A percentile compares a stretch with the other conserved stretches of the same genome.
Conservation (phyloP, 2,329 filamentous ascomycete species). For the Aspergillus sclerotialis region DNA sequence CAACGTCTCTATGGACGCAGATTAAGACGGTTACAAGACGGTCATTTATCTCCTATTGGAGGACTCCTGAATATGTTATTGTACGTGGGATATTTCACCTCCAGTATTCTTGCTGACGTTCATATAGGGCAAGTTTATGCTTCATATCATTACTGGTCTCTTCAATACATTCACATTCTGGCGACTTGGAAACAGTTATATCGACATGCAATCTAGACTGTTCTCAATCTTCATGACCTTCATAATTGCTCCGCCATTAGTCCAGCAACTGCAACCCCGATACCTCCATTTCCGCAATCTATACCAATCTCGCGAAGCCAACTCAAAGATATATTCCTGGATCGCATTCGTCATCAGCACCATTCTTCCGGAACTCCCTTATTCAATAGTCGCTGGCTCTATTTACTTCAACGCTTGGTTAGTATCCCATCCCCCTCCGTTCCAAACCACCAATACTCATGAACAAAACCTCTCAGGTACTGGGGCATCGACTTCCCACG, state of each 20-base stretch:
- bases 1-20: conserved; percentile 53
- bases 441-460: not conserved
- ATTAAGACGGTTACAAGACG: conserved; percentile 49
- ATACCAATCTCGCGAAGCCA: conserved; percentile 65
- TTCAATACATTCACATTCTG: conserved; percentile 69
- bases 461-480: conserved; percentile 38
- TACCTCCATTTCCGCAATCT: conserved; percentile 61
- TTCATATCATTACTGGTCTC: conserved; percentile 56
- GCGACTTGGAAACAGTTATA: conserved; percentile 49
- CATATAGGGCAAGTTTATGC: conserved; percentile 52
- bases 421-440: conserved; percentile 4
- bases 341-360: conserved; percentile 59
- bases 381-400: conserved; percentile 57
- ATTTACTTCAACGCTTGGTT: conserved; percentile 62
- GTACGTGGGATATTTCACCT: conserved; percentile 14
- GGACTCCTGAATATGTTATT: conserved; percentile 54
- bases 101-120: not conserved
- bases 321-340: conserved; percentile 76
- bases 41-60: conserved; percentile 58
- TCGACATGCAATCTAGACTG: conserved; percentile 63
- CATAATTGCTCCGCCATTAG: conserved; percentile 65
- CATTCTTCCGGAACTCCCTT: conserved; percentile 64
- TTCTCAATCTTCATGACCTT: conserved; percentile 74
- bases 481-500: conserved; percentile 48
- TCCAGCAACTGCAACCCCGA: conserved; percentile 69